phyloP scores from a whole-genome alignment of 257 asterid genomes.

The Solanum neorickii region DNA sequence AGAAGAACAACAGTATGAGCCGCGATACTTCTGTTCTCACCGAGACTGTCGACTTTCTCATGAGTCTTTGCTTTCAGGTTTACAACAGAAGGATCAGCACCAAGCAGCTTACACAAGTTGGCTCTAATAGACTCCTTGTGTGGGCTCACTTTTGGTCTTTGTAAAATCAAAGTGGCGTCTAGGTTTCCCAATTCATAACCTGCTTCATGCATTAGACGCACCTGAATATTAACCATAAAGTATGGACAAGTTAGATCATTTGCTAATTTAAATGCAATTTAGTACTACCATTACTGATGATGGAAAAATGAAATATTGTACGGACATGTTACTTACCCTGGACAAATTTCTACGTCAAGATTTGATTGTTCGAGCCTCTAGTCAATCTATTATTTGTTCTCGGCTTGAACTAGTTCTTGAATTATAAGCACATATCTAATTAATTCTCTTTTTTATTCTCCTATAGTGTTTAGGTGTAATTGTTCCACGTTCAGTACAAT shows the following conservation, averaged over 20 bases:
- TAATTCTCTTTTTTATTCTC: not conserved
- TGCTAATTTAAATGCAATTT: not conserved
- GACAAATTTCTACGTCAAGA: not conserved
- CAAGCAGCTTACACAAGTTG: conserved; percentile 65
- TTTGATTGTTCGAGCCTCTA: not conserved
- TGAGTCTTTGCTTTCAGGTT: conserved; percentile 95
- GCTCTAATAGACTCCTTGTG: conserved; percentile 80
- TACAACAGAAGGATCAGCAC: conserved; percentile 74
- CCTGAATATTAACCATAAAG: conserved; percentile 30
- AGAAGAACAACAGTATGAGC: conserved; percentile 94
- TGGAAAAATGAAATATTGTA: not conserved
- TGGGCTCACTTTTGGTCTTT: conserved; percentile 88
- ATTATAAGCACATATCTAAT: not conserved
- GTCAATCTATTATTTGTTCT: not conserved
- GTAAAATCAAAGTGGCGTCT: conserved; percentile 87
- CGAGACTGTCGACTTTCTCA: conserved; percentile 95
- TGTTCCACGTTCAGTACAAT: not conserved
- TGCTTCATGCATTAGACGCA: conserved; percentile 85
- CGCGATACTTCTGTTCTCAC: conserved; percentile 94
- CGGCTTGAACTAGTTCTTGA: not conserved
- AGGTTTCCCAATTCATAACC: conserved; percentile 87
- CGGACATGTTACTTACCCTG: not conserved
- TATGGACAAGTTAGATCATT: not conserved
- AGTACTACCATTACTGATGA: not conserved
- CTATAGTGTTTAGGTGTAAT: not conserved